Conservation (phyloP, 164 flowering plant species). For the Annona squamosa region DNA sequence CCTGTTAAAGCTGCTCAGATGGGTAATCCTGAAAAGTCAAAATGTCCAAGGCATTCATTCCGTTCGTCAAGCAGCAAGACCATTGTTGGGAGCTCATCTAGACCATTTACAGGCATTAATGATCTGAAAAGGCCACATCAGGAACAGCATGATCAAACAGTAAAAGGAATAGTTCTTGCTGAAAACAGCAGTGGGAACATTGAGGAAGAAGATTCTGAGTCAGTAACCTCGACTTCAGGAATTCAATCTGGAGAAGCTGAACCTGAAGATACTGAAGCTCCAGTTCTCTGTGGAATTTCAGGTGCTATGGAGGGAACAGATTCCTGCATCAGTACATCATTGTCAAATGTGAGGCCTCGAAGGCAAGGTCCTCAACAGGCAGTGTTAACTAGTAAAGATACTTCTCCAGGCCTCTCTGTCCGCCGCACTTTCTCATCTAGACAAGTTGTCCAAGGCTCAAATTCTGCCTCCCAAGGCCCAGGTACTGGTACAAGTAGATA, state of each 20-base stretch:
- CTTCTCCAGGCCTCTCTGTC: conserved; percentile 20
- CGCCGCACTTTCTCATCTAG: conserved; percentile 27
- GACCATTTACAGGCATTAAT: conserved; percentile 18
- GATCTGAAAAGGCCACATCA: conserved; percentile 21
- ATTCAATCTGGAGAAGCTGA: conserved; percentile 19
- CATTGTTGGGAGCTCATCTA: conserved; percentile 55
- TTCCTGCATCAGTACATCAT: conserved; percentile 25
- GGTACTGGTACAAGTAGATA: conserved; percentile 28
- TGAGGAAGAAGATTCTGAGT: conserved; percentile 26
- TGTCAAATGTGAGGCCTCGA: conserved; percentile 25
- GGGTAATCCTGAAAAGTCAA: conserved; percentile 35
- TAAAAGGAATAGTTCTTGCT: conserved; percentile 37
- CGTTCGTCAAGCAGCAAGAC: conserved; percentile 49
- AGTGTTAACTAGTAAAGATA: conserved; percentile 21
- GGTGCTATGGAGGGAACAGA: conserved; percentile 20
- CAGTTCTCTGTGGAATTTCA: conserved; percentile 11
- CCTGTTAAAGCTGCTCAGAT: conserved; percentile 25
- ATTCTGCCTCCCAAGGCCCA: conserved; percentile 12
- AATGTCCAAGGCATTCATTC: conserved; percentile 28
- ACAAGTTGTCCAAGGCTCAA: conserved; percentile 17
- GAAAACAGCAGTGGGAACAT: conserved; percentile 32
- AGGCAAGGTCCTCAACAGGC: conserved; percentile 27
- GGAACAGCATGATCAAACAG: conserved; percentile 24
- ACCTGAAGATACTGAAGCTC: conserved; percentile 19
- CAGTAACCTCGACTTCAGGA: conserved; percentile 20